Conservation (phyloP, 2,329 filamentous ascomycete species). For the Aureobasidium sp. region DNA sequence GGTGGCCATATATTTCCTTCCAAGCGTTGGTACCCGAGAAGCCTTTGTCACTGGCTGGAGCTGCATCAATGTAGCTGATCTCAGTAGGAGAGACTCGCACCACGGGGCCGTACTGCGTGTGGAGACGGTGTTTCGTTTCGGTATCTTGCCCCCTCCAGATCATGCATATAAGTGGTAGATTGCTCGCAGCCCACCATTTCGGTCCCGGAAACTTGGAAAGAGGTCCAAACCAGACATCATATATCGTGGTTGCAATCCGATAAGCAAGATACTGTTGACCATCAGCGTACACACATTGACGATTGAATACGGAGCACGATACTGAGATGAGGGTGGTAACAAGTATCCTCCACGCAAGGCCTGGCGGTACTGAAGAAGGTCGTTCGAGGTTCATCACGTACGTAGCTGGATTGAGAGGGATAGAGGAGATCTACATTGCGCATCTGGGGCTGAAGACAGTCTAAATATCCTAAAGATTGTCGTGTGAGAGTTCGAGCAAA, state of each 20-base stretch:
- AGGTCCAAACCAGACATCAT: conserved; percentile 39
- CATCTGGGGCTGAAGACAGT: not conserved
- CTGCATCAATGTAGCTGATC: conserved; percentile 37
- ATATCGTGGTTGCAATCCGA: conserved; percentile 20
- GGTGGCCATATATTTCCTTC: conserved; percentile 33
- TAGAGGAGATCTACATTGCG: not conserved
- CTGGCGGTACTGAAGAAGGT: not conserved
- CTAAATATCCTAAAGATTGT: conserved; percentile 1
- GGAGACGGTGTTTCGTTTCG: conserved; percentile 24
- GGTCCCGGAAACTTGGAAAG: conserved; percentile 40
- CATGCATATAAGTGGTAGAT: conserved; percentile 23
- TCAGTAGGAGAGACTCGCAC: conserved; percentile 44
- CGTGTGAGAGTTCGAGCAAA: not conserved
- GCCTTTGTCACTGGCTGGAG: conserved; percentile 18
- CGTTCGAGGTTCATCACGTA: not conserved
- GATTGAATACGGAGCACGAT: not conserved
- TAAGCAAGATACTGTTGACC: not conserved
- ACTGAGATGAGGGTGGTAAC: not conserved
- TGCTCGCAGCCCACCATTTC: conserved; percentile 27
- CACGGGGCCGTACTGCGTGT: conserved; percentile 38
- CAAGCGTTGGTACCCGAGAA: conserved; percentile 27
- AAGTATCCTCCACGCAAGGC: not conserved
- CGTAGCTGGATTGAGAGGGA: not conserved
- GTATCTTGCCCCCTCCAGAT: conserved; percentile 17
- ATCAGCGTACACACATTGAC: not conserved